Percentiles rank a stretch among this genome's conserved stretches.
Conservation (phyloP, 306 rosid genomes). For the Vachellia collinsii region DNA sequence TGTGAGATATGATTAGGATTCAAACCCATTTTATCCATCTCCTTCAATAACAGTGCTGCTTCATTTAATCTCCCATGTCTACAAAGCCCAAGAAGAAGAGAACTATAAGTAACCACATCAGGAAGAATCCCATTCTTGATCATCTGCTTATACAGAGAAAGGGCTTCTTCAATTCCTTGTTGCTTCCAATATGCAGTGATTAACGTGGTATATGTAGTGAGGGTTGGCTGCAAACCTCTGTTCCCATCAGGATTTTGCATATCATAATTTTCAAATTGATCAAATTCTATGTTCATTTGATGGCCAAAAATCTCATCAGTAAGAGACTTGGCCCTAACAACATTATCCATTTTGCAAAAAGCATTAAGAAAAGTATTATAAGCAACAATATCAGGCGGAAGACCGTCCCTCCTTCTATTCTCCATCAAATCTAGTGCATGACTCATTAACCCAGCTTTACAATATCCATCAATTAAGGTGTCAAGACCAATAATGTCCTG, state of each 20-base stretch:
- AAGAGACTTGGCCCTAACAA: constrained; percentile 55
- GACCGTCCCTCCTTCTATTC: constrained; percentile 42
- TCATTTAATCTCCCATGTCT: constrained; percentile 70
- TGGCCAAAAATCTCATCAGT: constrained; percentile 50
- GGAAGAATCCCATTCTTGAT: constrained; percentile 65
- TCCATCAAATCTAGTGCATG: constrained; percentile 58
- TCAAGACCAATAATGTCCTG: constrained; percentile 58
- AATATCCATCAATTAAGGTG: constrained; percentile 67
- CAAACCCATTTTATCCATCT: constrained; percentile 77
- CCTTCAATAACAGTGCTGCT: constrained; percentile 65
- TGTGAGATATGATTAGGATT: constrained; percentile 74
- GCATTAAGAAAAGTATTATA: constrained; percentile 72
- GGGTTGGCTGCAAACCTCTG: constrained; percentile 57
- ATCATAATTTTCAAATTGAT: constrained; percentile 27
- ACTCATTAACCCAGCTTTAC: constrained; percentile 61
- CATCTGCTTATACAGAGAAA: constrained; percentile 74
- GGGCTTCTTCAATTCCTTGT: constrained; percentile 60
- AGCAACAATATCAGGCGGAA: constrained; percentile 59
- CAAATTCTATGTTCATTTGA: constrained; percentile 35
- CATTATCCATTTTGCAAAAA: constrained; percentile 59
- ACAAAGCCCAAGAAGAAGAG: constrained; percentile 76
- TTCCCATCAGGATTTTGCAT: constrained; percentile 24
- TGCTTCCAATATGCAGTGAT: constrained; percentile 62
- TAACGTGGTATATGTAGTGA: constrained; percentile 63
- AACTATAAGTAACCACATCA: constrained; percentile 71